Conservation (phyloP, 2,329 filamentous ascomycete genomes). For the Emmonsia crescens region DNA sequence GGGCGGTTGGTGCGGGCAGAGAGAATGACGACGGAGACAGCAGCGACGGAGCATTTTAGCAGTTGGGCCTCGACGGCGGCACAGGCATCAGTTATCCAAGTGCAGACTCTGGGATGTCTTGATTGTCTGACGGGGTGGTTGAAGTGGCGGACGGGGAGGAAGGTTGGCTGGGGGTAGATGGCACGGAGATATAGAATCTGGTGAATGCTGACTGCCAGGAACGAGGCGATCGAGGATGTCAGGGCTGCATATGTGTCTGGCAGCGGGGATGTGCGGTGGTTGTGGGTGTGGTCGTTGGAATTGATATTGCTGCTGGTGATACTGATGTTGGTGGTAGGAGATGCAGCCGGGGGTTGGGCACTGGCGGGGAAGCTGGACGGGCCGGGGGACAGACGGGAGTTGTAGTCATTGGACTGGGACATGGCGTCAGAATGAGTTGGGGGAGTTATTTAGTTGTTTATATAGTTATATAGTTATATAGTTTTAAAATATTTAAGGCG, state of each 20-base stretch:
- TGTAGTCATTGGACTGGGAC: background rate
- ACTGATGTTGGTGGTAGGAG: background rate
- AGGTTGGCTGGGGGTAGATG: slow-evolving; percentile 68
- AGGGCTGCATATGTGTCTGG: slow-evolving; percentile 47
- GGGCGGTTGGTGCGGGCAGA: slow-evolving; percentile 40
- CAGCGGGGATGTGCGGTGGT: slow-evolving; percentile 21
- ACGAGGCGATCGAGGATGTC: slow-evolving; percentile 61
- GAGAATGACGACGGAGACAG: slow-evolving; percentile 48
- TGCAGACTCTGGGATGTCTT: slow-evolving; percentile 73
- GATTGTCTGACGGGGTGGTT: slow-evolving; percentile 77
- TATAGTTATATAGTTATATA: background rate
- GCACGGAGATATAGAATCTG: slow-evolving; percentile 72
- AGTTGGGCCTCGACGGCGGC: slow-evolving; percentile 61
- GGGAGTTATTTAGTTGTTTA: background rate
- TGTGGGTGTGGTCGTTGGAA: slow-evolving; percentile 24
- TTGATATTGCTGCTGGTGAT: slow-evolving; percentile 23
- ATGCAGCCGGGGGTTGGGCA: background rate
- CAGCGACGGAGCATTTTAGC: slow-evolving; percentile 46
- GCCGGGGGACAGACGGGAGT: background rate
- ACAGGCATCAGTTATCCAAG: slow-evolving; percentile 75
- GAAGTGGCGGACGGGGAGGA: slow-evolving; percentile 69
- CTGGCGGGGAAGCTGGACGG: background rate
- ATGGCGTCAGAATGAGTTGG: background rate
- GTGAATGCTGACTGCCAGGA: slow-evolving; percentile 74
- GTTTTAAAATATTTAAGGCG: too few relatives aligned